A percentile compares a stretch with the other conserved stretches of the same genome.
Conservation (phyloP, 2,329 filamentous ascomycete species). For the Colletotrichum orbiculare region DNA sequence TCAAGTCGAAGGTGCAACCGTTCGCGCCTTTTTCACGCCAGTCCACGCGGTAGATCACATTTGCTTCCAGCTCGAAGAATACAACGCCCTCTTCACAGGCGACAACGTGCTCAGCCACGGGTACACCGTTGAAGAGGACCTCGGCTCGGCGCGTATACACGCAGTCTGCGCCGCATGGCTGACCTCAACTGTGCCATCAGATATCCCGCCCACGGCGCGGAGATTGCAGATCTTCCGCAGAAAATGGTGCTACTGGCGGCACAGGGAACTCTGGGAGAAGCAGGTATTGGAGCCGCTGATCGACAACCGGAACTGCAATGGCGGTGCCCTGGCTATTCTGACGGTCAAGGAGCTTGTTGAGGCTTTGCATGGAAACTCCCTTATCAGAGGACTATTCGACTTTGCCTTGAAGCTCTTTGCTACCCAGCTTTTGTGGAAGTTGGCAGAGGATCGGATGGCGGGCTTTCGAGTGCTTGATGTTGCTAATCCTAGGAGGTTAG, state of each 20-base stretch:
- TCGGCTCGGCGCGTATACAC: constrained; percentile 70
- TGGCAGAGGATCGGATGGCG: too few relatives aligned
- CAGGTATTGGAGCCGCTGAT: not conserved
- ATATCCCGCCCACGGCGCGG: constrained; percentile 73
- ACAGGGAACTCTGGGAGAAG: not conserved
- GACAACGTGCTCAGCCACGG: constrained; percentile 82
- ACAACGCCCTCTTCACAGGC: constrained; percentile 77
- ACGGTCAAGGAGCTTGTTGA: not conserved
- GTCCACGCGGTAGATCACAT: constrained; percentile 80
- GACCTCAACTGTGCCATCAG: constrained; percentile 54
- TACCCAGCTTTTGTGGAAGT: too few relatives aligned
- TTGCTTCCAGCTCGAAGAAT: constrained; percentile 69
- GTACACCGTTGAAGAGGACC: constrained; percentile 78
- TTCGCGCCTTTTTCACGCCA: constrained; percentile 73
- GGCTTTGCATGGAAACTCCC: not conserved
- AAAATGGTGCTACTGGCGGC: constrained; percentile 31
- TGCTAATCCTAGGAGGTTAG: too few relatives aligned
- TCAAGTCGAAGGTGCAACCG: constrained; percentile 62
- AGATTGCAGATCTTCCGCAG: constrained; percentile 60
- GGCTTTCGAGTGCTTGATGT: too few relatives aligned
- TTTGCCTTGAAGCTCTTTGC: too few relatives aligned
- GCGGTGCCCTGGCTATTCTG: not conserved
- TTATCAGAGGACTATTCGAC: too few relatives aligned
- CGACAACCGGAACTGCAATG: not conserved
- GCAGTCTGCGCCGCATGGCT: constrained; percentile 70